Conservation (phyloP, 163 green algal species). For the Scenedesmus sp. region DNA sequence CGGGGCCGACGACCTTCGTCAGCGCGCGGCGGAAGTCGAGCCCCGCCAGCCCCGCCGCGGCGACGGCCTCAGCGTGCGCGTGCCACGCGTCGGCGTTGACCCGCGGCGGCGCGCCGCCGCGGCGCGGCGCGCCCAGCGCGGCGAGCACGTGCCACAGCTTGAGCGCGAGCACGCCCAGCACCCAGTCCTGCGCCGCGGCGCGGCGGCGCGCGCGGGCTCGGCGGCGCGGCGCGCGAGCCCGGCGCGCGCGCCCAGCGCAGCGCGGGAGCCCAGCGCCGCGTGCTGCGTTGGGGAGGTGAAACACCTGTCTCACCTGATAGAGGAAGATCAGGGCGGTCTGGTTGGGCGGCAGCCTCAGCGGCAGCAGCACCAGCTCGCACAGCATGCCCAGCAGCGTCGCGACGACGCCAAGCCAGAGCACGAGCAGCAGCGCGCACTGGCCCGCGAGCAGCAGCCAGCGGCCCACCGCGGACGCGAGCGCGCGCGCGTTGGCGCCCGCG, state of each 20-base stretch:
- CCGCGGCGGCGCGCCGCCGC: conserved; percentile 4
- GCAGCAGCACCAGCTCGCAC: conserved; percentile 48
- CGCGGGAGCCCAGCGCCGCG: too few relatives aligned
- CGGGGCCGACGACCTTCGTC: conserved; percentile 34
- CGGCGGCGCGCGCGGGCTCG: too few relatives aligned
- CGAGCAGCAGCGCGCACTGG: conserved; percentile 29
- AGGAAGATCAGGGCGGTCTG: conserved; percentile 45
- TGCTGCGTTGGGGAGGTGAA: too few relatives aligned
- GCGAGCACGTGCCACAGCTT: conserved; percentile 47
- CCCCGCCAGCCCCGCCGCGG: conserved; percentile 12
- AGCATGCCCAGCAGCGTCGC: conserved; percentile 43
- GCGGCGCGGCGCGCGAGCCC: too few relatives aligned
- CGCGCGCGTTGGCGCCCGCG: neutral
- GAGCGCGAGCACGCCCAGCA: conserved; percentile 42
- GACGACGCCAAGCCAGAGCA: conserved; percentile 48
- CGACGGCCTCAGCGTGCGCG: conserved; percentile 30
- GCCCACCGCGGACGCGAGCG: neutral
- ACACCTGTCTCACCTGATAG: conserved; percentile 48
- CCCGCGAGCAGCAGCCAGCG: conserved; percentile 16
- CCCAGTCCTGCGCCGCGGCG: conserved; percentile 38
- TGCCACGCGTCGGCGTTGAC: conserved; percentile 25
- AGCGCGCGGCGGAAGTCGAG: conserved; percentile 33
- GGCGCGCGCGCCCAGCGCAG: too few relatives aligned
- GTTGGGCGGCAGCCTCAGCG: conserved; percentile 40
- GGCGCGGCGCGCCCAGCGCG: conserved; percentile 13